These are phyloP conservation scores for Arctium minus DNA, from an alignment of 129 eudicot species.

Conservation along the genomic window DNA sequence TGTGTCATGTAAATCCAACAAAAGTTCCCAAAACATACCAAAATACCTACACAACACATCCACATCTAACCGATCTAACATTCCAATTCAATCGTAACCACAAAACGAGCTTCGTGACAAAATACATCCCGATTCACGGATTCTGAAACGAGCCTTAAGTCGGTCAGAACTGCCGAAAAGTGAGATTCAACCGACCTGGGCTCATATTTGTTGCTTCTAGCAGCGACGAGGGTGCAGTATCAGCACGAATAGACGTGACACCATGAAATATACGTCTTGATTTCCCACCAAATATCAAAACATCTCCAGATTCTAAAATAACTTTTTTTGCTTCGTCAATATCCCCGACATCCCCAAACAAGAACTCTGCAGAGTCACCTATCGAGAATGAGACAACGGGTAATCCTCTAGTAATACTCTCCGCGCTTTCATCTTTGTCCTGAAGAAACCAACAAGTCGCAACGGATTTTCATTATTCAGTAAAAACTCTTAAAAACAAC, in stretches of 20 bases:
- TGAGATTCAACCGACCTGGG: slow-evolving; percentile 80
- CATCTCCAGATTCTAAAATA: slow-evolving; percentile 77
- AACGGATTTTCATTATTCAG: neutral
- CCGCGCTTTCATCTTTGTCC: slow-evolving; percentile 77
- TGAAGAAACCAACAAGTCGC: slow-evolving; percentile 24
- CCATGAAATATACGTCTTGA: slow-evolving; percentile 82
- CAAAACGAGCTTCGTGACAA: neutral
- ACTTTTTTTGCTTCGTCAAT: slow-evolving; percentile 53
- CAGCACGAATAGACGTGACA: slow-evolving; percentile 37
- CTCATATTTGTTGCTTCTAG: slow-evolving; percentile 45
- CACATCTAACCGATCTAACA: neutral
- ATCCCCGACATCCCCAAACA: slow-evolving; percentile 53
- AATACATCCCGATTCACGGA: neutral
- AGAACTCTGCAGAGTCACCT: slow-evolving; percentile 82
- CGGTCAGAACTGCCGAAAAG: slow-evolving; percentile 55
- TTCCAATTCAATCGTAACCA: neutral
- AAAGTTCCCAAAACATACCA: neutral
- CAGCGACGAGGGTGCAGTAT: slow-evolving; percentile 51
- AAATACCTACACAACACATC: neutral
- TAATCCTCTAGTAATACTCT: slow-evolving; percentile 45
- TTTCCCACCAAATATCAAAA: slow-evolving; percentile 82
- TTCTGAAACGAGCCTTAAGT: neutral
- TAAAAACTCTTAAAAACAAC: neutral
- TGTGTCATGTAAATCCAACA: too few relatives aligned
- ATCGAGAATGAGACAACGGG: slow-evolving; percentile 88